Evolutionary conservation across 345 rosid species (phyloP).

Genomic region (Eucalyptus grandis): DNA sequence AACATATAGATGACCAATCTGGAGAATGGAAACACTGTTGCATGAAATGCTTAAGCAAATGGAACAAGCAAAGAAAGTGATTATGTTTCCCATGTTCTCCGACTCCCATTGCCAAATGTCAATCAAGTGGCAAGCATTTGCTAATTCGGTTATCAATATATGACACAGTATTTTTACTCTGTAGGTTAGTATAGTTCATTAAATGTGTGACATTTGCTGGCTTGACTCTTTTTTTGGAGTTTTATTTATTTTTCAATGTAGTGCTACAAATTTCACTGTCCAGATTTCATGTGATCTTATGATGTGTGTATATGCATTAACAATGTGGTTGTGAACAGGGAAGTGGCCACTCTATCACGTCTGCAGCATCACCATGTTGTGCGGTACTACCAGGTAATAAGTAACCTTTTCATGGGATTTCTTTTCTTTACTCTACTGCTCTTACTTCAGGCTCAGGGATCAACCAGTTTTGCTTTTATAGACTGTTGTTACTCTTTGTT

Average conservation of each 20-base stretch:
- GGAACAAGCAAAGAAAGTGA: not conserved
- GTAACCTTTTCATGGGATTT: not conserved
- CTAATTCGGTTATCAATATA: not conserved
- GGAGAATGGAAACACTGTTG: not conserved
- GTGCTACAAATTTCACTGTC: not conserved
- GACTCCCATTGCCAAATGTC: not conserved
- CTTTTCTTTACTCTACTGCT: not conserved
- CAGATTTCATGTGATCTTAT: not conserved
- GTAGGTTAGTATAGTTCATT: not conserved
- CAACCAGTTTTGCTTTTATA: not conserved
- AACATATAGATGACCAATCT: not conserved
- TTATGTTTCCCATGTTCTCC: not conserved
- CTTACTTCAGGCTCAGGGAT: not conserved
- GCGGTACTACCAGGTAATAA: constrained; percentile 88
- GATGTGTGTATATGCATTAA: not conserved
- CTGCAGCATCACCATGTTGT: constrained; percentile 99
- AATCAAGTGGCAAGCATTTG: not conserved
- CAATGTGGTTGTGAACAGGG: constrained; percentile 46
- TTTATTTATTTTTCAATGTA: not conserved
- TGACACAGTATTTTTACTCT: not conserved
- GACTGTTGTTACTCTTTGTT: not conserved
- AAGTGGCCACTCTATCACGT: constrained; percentile 95
- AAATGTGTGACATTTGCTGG: not conserved
- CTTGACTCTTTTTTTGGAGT: not conserved
- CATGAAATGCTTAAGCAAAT: not conserved